These are phyloP conservation scores for Diaporthe eres DNA, from an alignment of 2,329 filamentous ascomycete species.

Conservation along the genomic window DNA sequence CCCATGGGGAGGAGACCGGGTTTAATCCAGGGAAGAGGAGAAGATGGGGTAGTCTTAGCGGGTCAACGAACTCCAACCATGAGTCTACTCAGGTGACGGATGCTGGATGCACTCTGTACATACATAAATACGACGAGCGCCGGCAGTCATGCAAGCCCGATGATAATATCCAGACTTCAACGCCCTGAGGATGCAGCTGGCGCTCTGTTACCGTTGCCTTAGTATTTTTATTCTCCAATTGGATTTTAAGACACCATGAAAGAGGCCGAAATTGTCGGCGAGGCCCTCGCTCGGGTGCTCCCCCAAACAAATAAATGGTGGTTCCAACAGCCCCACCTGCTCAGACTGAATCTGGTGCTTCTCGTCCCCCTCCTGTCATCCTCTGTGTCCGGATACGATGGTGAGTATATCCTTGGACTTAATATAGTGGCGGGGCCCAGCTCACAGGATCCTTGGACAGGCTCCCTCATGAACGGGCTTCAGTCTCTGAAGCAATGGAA, in stretches of 20 bases:
- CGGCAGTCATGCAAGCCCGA: background rate
- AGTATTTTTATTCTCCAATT: background rate
- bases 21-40: background rate
- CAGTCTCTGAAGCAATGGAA: conserved; percentile 55
- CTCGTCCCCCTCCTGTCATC: conserved; percentile 58
- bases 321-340: conserved; percentile 59
- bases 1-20: background rate
- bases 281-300: conserved; percentile 50
- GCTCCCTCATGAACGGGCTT: conserved; percentile 57
- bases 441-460: conserved; percentile 35
- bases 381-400: conserved; percentile 57
- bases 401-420: conserved; percentile 42
- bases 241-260: background rate
- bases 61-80: background rate
- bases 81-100: background rate
- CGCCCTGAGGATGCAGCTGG: background rate
- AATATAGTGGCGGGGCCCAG: background rate
- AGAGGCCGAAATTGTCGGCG: conserved; percentile 48
- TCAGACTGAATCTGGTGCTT: conserved; percentile 60
- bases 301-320: conserved; percentile 57
- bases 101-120: background rate
- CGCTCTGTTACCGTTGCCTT: background rate
- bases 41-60: background rate
- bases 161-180: background rate
- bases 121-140: background rate